Evolutionary conservation across 2,329 filamentous ascomycete genomes (phyloP).

Genomic region (Fusarium dlaminii): DNA sequence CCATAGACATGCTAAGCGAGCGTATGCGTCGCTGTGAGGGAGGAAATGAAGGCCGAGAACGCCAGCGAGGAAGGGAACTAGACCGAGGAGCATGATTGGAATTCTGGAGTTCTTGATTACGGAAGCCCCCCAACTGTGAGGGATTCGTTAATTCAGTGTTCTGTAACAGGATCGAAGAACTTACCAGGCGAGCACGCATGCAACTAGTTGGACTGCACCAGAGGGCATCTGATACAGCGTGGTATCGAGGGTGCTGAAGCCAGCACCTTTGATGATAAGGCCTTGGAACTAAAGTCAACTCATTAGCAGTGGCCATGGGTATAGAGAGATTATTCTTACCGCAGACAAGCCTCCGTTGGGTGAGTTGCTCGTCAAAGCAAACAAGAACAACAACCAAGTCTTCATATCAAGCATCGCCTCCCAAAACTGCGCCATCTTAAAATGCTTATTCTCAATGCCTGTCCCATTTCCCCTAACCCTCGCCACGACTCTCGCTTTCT

Average conservation of each 20-base stretch:
- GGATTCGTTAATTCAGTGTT: neutral
- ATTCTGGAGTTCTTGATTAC: slow-evolving; percentile 18
- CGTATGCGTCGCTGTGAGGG: slow-evolving; percentile 21
- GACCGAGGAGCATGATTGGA: slow-evolving; percentile 13
- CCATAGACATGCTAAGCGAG: slow-evolving; percentile 41
- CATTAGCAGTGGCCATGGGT: slow-evolving; percentile 27
- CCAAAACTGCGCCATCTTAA: slow-evolving; percentile 58
- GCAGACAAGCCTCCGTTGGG: slow-evolving; percentile 60
- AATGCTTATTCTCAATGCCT: slow-evolving; percentile 60
- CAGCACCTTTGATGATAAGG: slow-evolving; percentile 37
- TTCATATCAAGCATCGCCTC: slow-evolving; percentile 63
- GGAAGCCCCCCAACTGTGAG: slow-evolving; percentile 9
- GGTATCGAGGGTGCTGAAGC: slow-evolving; percentile 28
- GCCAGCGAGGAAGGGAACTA: slow-evolving; percentile 21
- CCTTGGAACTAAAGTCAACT: slow-evolving; percentile 27
- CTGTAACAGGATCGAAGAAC: neutral
- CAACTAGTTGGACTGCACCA: slow-evolving; percentile 22
- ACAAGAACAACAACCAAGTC: slow-evolving; percentile 66
- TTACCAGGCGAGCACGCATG: slow-evolving; percentile 29
- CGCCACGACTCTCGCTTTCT: slow-evolving; percentile 59
- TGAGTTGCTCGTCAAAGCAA: slow-evolving; percentile 61
- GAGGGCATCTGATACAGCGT: slow-evolving; percentile 35
- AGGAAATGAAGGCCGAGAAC: slow-evolving; percentile 22
- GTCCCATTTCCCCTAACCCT: slow-evolving; percentile 62
- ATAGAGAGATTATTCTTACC: neutral